These are phyloP conservation scores for Entrophospora sp. DNA, from an alignment of 192 early-diverging fungal genomes.

Conservation along the genomic window DNA sequence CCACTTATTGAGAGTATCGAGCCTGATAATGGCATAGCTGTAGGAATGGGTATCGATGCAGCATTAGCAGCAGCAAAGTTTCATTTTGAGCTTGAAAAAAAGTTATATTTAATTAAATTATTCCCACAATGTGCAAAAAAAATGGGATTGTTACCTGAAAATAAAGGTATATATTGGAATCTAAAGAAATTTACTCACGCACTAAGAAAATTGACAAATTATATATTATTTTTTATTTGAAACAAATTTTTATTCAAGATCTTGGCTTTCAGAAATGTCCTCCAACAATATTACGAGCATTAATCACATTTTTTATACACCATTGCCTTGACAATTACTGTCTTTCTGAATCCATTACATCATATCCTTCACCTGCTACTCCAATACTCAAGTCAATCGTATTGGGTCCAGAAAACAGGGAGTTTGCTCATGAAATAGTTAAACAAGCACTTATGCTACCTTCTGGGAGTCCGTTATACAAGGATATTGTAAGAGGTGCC, in stretches of 20 bases:
- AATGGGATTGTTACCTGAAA: constrained; percentile 32
- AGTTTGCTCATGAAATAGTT: constrained; percentile 71
- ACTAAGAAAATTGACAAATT: not conserved
- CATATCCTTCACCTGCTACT: constrained; percentile 45
- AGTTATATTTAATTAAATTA: constrained; percentile 56
- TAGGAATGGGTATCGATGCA: constrained; percentile 49
- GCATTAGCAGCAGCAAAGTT: constrained; percentile 48
- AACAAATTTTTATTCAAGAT: constrained; percentile 16
- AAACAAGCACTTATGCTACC: constrained; percentile 64
- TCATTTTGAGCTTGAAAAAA: constrained; percentile 65
- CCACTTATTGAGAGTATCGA: constrained; percentile 36
- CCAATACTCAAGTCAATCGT: constrained; percentile 55
- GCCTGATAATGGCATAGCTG: constrained; percentile 48
- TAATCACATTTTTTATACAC: constrained; percentile 61
- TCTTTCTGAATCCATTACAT: constrained; percentile 22
- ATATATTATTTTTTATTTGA: not conserved
- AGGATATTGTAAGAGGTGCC: constrained; percentile 56
- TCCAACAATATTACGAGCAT: constrained; percentile 49
- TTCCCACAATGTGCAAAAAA: constrained; percentile 55
- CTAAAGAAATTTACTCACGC: constrained; percentile 17
- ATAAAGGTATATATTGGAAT: constrained; percentile 36
- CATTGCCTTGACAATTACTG: constrained; percentile 49
- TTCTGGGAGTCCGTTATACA: constrained; percentile 39
- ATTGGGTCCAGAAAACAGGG: constrained; percentile 45
- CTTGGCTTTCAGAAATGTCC: constrained; percentile 62